Percentiles rank a stretch among this genome's conserved stretches.
phyloP scores from a whole-genome alignment of 2,329 filamentous ascomycete genomes.

The Hortaea werneckii region DNA sequence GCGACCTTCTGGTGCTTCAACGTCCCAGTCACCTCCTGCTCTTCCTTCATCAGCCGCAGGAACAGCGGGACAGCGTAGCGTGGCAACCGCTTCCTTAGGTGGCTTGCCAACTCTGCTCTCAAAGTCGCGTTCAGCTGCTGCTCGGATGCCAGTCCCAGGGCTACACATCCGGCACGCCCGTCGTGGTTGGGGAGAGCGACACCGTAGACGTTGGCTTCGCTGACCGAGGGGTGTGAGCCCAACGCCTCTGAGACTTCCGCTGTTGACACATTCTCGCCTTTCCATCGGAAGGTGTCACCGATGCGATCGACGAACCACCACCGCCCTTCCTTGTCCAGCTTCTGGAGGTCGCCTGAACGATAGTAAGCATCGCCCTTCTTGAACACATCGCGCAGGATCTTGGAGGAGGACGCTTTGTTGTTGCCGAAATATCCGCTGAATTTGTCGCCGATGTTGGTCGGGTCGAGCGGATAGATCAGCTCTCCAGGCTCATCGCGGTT shows the following conservation, averaged over 20 bases:
- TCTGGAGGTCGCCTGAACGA: constrained; percentile 71
- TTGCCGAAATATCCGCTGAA: constrained; percentile 83
- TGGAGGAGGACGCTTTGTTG: constrained; percentile 56
- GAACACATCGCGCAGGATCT: constrained; percentile 65
- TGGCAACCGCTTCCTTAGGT: constrained; percentile 51
- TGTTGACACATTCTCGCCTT: constrained; percentile 43
- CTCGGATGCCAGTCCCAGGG: constrained; percentile 45
- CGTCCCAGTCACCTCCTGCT: constrained; percentile 64
- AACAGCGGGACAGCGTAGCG: constrained; percentile 71
- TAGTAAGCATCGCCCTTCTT: constrained; percentile 71
- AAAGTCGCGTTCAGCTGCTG: constrained; percentile 22
- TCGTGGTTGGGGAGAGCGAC: constrained; percentile 71
- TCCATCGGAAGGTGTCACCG: constrained; percentile 70
- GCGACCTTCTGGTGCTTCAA: constrained; percentile 80
- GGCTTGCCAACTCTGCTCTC: constrained; percentile 46
- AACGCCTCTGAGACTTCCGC: constrained; percentile 67
- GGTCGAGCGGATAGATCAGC: constrained; percentile 60
- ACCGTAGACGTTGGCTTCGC: constrained; percentile 80
- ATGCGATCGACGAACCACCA: constrained; percentile 75
- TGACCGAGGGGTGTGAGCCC: constrained; percentile 53
- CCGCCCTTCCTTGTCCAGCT: constrained; percentile 59
- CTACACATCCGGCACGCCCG: constrained; percentile 72
- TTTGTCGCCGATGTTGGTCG: constrained; percentile 48
- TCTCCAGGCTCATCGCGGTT: constrained; percentile 59
- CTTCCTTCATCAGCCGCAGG: constrained; percentile 52